Conservation (phyloP, 257 asterid species). For the Nicotiana undulata region DNA sequence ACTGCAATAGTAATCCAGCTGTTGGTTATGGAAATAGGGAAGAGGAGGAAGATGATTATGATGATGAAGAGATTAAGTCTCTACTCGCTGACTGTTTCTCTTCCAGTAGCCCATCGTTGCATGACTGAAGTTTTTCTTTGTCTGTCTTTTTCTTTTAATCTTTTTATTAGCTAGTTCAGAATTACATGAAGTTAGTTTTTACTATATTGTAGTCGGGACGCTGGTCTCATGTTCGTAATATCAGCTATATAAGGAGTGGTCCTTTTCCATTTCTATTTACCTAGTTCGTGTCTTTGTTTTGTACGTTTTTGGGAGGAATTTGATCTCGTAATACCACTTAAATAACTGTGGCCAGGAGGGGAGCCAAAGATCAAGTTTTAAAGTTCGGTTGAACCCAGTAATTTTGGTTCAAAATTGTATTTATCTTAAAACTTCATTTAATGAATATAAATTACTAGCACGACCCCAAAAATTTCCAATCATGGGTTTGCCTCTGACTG, state of each 20-base stretch:
- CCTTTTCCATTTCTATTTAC: too few species aligned
- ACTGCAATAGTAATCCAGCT: not conserved
- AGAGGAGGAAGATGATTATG: not conserved
- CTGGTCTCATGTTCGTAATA: not conserved
- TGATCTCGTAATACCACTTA: too few species aligned
- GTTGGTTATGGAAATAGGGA: not conserved
- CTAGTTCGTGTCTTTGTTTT: too few species aligned
- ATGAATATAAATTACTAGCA: too few species aligned
- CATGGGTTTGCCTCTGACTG: too few species aligned
- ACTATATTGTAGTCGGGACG: not conserved
- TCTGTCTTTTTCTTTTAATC: not conserved
- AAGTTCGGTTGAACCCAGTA: too few species aligned
- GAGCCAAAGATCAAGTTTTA: too few species aligned
- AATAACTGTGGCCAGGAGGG: too few species aligned
- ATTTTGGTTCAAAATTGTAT: too few species aligned
- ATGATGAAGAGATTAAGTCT: conserved; percentile 31
- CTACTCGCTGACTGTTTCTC: conserved; percentile 33
- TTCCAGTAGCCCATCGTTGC: conserved; percentile 4
- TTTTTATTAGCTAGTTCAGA: not conserved
- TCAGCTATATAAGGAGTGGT: not conserved
- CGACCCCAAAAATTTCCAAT: too few species aligned
- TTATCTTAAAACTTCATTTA: too few species aligned
- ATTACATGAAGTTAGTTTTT: not conserved
- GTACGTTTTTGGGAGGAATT: too few species aligned
- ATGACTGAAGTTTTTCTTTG: not conserved